phyloP scores from a whole-genome alignment of 495 filamentous ascomycete genomes.

The Rhypophila decipiens region DNA sequence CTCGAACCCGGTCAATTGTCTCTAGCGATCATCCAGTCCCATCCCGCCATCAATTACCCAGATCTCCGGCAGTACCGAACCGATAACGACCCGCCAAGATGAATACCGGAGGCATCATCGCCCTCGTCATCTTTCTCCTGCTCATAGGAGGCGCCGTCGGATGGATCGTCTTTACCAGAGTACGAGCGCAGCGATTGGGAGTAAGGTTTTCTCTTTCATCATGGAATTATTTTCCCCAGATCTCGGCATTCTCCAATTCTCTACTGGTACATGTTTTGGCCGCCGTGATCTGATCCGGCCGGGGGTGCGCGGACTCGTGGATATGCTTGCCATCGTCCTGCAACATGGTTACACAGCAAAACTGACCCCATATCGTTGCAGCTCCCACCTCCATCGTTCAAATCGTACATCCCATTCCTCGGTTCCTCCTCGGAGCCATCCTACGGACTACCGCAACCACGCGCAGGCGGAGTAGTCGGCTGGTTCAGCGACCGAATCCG shows the following conservation, averaged over 20 bases:
- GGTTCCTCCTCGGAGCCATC: slow-evolving; percentile 20
- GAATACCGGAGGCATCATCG: slow-evolving; percentile 37
- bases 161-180: slow-evolving; percentile 51
- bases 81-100: too few relatives aligned
- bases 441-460: slow-evolving; percentile 44
- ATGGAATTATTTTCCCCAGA: too few relatives aligned
- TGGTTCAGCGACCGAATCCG: slow-evolving; percentile 50
- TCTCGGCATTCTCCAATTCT: too few relatives aligned
- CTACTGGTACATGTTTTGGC: too few relatives aligned
- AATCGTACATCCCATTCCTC: slow-evolving; percentile 55
- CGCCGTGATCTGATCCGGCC: too few relatives aligned
- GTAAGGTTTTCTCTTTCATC: slow-evolving; percentile 25
- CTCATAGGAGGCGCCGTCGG: slow-evolving; percentile 36
- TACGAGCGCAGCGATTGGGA: slow-evolving; percentile 56
- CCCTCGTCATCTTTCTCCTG: slow-evolving; percentile 47
- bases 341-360: neutral
- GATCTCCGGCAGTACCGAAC: too few relatives aligned
- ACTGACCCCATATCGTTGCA: slow-evolving; percentile 7
- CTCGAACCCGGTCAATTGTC: too few relatives aligned
- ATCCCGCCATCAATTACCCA: neutral
- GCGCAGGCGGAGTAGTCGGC: slow-evolving; percentile 50
- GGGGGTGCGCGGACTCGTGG: too few relatives aligned
- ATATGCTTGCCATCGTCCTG: neutral
- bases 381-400: slow-evolving; percentile 55
- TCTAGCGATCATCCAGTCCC: neutral